Conservation (phyloP, 2,329 filamentous ascomycete genomes). For the Neonectria magnoliae region DNA sequence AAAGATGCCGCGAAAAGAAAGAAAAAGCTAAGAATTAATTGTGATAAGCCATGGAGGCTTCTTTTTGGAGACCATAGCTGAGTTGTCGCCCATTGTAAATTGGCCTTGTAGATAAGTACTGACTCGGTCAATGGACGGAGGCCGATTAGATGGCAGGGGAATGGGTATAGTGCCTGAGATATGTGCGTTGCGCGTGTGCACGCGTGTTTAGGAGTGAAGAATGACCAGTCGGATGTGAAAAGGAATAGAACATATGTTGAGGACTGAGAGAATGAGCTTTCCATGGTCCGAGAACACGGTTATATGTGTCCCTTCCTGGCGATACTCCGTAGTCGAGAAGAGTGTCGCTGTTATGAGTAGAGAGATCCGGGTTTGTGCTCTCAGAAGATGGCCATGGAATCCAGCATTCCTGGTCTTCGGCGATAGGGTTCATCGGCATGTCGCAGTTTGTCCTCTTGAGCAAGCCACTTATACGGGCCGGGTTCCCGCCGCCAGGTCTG, state of each 20-base stretch:
- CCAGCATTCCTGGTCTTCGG: slow-evolving; percentile 30
- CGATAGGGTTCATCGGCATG: slow-evolving; percentile 26
- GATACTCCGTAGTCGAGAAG: background rate
- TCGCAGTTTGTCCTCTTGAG: slow-evolving; percentile 14
- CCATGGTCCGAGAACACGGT: background rate
- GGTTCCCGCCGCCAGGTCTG: slow-evolving; percentile 30
- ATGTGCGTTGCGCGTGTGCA: slow-evolving; percentile 4
- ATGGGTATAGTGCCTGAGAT: slow-evolving; percentile 15
- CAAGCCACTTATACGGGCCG: slow-evolving; percentile 24
- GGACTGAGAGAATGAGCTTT: background rate
- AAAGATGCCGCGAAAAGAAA: background rate
- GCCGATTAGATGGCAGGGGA: slow-evolving; percentile 6
- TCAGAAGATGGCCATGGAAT: slow-evolving; percentile 22
- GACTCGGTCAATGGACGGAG: background rate
- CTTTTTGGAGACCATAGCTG: background rate
- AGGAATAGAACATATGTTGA: background rate
- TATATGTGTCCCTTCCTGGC: background rate
- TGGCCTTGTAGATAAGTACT: background rate
- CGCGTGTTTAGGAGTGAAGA: background rate
- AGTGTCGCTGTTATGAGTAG: background rate
- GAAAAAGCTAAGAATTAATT: background rate
- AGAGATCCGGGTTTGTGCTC: background rate
- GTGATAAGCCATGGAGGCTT: background rate
- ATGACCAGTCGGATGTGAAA: background rate
- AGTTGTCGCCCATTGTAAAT: background rate